A percentile compares a stretch with the other conserved stretches of the same genome.
Evolutionary conservation across 192 early-diverging fungal species (phyloP).

Genomic region (Podila minutissima): DNA sequence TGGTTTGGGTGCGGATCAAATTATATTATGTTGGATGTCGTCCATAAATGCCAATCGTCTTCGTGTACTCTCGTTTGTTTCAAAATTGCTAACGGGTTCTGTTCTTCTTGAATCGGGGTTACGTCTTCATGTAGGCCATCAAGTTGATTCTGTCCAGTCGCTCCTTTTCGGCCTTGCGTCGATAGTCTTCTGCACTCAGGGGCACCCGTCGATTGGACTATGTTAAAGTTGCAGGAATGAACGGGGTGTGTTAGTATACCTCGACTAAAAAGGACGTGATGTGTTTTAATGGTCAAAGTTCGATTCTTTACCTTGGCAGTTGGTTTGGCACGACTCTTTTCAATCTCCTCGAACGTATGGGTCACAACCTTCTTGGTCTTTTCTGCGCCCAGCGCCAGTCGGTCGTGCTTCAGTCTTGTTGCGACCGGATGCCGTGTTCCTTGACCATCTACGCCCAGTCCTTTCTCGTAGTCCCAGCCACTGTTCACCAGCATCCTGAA

Average conservation of each 20-base stretch:
- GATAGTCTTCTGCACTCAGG: constrained; percentile 37
- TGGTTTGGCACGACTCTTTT: constrained; percentile 24
- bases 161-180: constrained; percentile 40
- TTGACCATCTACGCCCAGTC: constrained; percentile 54
- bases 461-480: constrained; percentile 63
- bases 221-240: not conserved
- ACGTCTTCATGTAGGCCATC: constrained; percentile 52
- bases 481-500: constrained; percentile 58
- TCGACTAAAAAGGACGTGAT: not conserved
- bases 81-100: no score
- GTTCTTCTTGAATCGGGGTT: not conserved
- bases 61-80: no score
- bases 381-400: constrained; percentile 51
- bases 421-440: constrained; percentile 55
- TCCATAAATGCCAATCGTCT: no score
- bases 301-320: constrained; percentile 20
- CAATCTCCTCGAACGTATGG: constrained; percentile 35
- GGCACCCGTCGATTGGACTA: constrained; percentile 36
- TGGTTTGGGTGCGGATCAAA: not conserved
- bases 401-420: constrained; percentile 58
- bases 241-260: not conserved
- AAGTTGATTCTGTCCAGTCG: constrained; percentile 32
- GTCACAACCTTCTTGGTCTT: constrained; percentile 24
- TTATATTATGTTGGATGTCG: no score
- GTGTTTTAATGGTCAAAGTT: not conserved